Conservation (phyloP, 495 filamentous ascomycete genomes). For the Lophiotrema nucula region DNA sequence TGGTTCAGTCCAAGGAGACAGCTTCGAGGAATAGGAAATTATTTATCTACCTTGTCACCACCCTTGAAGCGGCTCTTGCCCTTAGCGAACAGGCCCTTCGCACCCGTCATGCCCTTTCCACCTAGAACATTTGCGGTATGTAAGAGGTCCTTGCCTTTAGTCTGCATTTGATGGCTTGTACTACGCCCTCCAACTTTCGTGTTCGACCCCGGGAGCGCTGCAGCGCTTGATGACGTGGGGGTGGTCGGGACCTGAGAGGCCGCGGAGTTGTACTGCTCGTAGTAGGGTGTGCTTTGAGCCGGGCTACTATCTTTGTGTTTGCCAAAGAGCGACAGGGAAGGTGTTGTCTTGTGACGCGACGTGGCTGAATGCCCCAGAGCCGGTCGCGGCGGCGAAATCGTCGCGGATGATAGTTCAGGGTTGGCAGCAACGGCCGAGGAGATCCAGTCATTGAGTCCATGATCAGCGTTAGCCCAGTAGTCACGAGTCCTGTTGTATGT, state of each 20-base stretch:
- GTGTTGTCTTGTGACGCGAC: conserved; percentile 26
- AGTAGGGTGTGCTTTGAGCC: conserved; percentile 1
- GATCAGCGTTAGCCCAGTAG: conserved; percentile 68
- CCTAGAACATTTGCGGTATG: conserved; percentile 72
- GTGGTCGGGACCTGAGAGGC: conserved; percentile 13
- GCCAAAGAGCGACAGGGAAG: conserved; percentile 30
- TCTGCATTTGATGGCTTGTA: conserved; percentile 26
- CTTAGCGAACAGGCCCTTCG: conserved; percentile 83
- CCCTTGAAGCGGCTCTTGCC: conserved; percentile 75
- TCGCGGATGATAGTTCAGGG: conserved; percentile 49
- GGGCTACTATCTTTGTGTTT: conserved; percentile 13
- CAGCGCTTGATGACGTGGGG: conserved; percentile 1
- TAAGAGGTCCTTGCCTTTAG: conserved; percentile 78
- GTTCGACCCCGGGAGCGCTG: background rate
- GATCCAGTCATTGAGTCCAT: conserved; percentile 76
- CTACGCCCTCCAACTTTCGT: conserved; percentile 10
- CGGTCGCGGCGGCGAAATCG: conserved; percentile 37
- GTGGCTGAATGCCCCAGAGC: conserved; percentile 6
- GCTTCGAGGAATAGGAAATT: conserved; percentile 41
- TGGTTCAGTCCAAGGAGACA: conserved; percentile 9
- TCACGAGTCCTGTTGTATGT: conserved; percentile 67
- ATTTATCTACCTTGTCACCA: conserved; percentile 76
- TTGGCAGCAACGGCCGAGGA: conserved; percentile 47
- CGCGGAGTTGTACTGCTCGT: conserved; percentile 24
- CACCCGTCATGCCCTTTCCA: conserved; percentile 70